phyloP scores from a whole-genome alignment of 2,329 filamentous ascomycete genomes.

The Botrytis sinoallii region DNA sequence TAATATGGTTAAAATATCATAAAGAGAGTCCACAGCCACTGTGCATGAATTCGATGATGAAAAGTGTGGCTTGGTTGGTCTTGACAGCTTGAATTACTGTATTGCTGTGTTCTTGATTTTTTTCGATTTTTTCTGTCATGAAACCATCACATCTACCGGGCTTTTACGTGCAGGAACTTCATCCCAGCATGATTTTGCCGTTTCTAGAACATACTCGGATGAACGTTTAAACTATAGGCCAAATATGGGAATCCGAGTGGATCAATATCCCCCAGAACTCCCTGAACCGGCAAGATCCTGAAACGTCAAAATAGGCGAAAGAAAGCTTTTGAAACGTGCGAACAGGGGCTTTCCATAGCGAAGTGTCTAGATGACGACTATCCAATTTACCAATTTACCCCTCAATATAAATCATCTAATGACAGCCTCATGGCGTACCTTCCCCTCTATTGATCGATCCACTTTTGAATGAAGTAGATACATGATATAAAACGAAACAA shows the following conservation, averaged over 20 bases:
- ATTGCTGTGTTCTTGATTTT: not conserved
- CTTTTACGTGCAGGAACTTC: not conserved
- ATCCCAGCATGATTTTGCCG: not conserved
- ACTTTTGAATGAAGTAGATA: not conserved
- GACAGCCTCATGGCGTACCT: not conserved
- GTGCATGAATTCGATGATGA: not conserved
- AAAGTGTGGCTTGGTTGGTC: slow-evolving; percentile 1
- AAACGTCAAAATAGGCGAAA: slow-evolving; percentile 2
- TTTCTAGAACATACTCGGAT: not conserved
- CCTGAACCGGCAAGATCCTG: not conserved
- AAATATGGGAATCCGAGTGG: not conserved
- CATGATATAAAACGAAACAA: slow-evolving; percentile 1
- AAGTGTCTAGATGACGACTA: not conserved
- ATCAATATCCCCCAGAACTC: not conserved
- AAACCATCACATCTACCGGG: not conserved
- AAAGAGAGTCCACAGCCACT: not conserved
- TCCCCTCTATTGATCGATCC: not conserved
- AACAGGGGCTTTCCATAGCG: not conserved
- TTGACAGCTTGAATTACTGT: not conserved
- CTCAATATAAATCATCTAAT: slow-evolving; percentile 9
- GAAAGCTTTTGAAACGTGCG: not conserved
- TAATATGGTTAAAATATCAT: not conserved
- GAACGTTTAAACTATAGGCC: not conserved
- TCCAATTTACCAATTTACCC: slow-evolving; percentile 9
- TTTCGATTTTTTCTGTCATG: not conserved